A percentile compares a stretch with the other conserved stretches of the same genome.
phyloP scores from a whole-genome alignment of 441 rosid genomes.

The Dalechampia spathulata region DNA sequence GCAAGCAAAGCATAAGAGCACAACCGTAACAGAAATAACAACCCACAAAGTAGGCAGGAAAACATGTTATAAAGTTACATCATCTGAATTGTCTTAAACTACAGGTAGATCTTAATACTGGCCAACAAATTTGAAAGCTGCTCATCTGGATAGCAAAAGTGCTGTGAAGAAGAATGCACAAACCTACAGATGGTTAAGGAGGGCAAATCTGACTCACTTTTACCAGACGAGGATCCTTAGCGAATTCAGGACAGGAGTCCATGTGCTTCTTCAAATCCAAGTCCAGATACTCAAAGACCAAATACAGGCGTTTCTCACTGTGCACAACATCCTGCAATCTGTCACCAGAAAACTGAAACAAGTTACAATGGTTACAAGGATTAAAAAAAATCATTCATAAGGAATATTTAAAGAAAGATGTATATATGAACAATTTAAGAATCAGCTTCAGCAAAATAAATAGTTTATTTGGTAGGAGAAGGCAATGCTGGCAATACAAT shows the following conservation, averaged over 20 bases:
- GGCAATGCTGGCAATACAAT: background rate
- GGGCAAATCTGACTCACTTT: conserved; percentile 48
- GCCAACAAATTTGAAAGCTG: background rate
- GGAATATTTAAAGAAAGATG: too few relatives aligned
- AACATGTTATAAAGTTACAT: background rate
- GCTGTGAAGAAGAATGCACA: conserved; percentile 4
- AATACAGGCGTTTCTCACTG: conserved; percentile 84
- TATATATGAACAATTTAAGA: too few relatives aligned
- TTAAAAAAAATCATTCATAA: background rate
- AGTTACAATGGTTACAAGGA: background rate
- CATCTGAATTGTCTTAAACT: background rate
- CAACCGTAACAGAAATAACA: too few relatives aligned
- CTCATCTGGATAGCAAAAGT: conserved; percentile 1
- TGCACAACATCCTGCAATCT: conserved; percentile 99
- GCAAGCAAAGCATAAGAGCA: background rate
- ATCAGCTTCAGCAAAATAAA: too few relatives aligned
- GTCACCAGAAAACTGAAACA: conserved; percentile 22
- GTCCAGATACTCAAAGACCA: conserved; percentile 95
- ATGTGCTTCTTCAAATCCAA: conserved; percentile 97
- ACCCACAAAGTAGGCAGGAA: background rate
- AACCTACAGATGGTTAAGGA: conserved; percentile 9
- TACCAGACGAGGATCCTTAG: conserved; percentile 69
- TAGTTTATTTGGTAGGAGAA: background rate
- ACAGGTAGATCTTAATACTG: too few relatives aligned
- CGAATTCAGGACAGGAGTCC: conserved; percentile 89